phyloP scores from a whole-genome alignment of 371 early-diverging fungal species.

The Polyrhizophydium stewartii region DNA sequence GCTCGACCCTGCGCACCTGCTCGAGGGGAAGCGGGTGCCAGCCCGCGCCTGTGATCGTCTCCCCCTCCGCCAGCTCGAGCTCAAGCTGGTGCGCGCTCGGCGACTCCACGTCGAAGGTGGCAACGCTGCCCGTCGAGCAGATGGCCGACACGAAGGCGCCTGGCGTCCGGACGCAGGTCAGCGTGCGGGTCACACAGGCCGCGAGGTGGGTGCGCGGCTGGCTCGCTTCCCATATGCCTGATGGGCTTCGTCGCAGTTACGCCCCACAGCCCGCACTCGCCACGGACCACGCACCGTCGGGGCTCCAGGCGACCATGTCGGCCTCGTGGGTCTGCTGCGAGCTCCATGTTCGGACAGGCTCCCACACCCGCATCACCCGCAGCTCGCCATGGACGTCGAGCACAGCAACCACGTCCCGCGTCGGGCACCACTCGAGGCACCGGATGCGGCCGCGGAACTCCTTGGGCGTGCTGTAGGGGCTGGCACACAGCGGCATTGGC shows the following conservation, averaged over 20 bases:
- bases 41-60: not conserved
- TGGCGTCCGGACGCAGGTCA: not conserved
- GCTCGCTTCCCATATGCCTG: not conserved
- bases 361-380: not conserved
- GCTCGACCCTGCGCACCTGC: no score
- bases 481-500: no score
- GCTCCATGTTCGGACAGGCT: not conserved
- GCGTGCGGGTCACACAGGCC: not conserved
- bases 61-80: not conserved
- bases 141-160: not conserved
- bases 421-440: not conserved
- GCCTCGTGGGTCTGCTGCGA: not conserved
- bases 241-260: not conserved
- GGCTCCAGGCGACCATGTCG: not conserved
- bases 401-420: not conserved
- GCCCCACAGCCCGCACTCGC: not conserved
- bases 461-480: not conserved
- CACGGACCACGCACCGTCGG: not conserved
- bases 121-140: not conserved
- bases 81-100: not conserved
- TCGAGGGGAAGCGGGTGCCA: not conserved
- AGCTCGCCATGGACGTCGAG: slow-evolving; percentile 1
- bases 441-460: not conserved
- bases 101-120: not conserved
- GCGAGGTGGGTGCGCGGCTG: not conserved